Evolutionary conservation across 78 protist species (phyloP).

Genomic region (Dictyostelium citrinum): DNA sequence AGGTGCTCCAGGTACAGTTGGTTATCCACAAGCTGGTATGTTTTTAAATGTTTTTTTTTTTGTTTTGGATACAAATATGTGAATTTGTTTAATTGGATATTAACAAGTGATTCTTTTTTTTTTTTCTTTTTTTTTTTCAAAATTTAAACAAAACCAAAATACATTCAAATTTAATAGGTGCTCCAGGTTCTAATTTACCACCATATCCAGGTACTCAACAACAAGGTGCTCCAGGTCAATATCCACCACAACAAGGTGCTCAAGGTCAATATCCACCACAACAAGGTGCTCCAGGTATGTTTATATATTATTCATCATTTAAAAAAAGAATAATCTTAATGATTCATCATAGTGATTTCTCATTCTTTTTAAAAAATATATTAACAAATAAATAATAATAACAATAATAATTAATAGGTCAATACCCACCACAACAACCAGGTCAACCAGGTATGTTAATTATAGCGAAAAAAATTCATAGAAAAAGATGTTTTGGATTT

Average conservation of each 20-base stretch:
- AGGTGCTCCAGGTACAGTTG: background rate
- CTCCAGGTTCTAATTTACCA: background rate
- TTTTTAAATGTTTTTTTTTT: too few species aligned
- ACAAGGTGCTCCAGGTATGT: slow-evolving; percentile 21
- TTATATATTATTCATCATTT: too few species aligned
- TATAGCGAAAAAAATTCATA: too few species aligned
- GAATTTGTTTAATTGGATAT: too few species aligned
- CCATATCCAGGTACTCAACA: slow-evolving; percentile 35
- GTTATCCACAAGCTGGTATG: slow-evolving; percentile 19
- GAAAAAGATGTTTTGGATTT: too few species aligned
- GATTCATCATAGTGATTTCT: too few species aligned
- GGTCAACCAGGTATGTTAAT: background rate
- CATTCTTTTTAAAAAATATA: background rate
- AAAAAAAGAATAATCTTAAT: too few species aligned
- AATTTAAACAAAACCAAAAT: too few species aligned
- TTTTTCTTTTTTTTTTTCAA: too few species aligned
- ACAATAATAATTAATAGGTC: background rate
- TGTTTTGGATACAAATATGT: too few species aligned
- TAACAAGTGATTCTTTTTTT: too few species aligned
- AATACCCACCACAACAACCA: slow-evolving; percentile 43
- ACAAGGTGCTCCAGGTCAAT: slow-evolving; percentile 64
- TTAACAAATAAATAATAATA: too few species aligned
- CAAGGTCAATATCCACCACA: slow-evolving; percentile 29
- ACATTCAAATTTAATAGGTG: background rate
- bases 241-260: slow-evolving; percentile 22